Base-by-base conservation (phyloP, 306 rosid species). In the Dryas alaskensis region DNA sequence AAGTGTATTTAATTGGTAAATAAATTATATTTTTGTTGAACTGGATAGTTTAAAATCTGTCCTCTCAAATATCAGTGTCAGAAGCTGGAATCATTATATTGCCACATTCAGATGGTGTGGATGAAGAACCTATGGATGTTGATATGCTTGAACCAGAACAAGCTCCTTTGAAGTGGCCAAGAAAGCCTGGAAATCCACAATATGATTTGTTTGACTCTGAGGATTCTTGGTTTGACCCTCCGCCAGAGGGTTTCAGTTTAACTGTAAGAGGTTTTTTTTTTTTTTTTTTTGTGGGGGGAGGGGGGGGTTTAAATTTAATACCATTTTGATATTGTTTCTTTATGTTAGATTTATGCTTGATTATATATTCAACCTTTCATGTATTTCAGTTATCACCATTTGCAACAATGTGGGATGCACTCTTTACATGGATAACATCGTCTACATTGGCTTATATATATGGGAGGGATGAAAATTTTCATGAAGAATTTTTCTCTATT, bases 201-300 rank as follows among this genome's bases (percentile, higher is more conserved):
- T 64, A 69, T 39, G 92, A 92, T 82, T 52, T 88, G 64, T 92
- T 94, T 70, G 86, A 88, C 65, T 81, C 90, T 65, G 90, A 86
- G 22, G 92, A 89, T 80, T 80, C 95, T 17, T 94, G 90, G 95
- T 88, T 80, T 83, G 99, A 94, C 65, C 75, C 89, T 50, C 93
- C 93, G 39, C 97, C 97, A 6, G 97, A 89, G 71, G 96, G 93
- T 65, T 94, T 94, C 80, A 84, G 73, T 80, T 84, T 92, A 81
- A 82, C 87, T 37, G 95, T 92, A 83, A 84, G 95, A 76, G 53
- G 48, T 45, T 0, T n/a, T 19, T 17, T 44, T 3, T 22, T 68
- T 31, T 5, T 27, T 14, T 16, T 66, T 51, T 7, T 31, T 16
- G 5, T 50, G 13, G 6, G 7, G 4, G 3, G 43, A 7, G 25